Evolutionary conservation across 169 alveolate genomes (phyloP), one percentile per base, ranked within the genome.

Genomic region (Nephromyces sp.): DNA sequence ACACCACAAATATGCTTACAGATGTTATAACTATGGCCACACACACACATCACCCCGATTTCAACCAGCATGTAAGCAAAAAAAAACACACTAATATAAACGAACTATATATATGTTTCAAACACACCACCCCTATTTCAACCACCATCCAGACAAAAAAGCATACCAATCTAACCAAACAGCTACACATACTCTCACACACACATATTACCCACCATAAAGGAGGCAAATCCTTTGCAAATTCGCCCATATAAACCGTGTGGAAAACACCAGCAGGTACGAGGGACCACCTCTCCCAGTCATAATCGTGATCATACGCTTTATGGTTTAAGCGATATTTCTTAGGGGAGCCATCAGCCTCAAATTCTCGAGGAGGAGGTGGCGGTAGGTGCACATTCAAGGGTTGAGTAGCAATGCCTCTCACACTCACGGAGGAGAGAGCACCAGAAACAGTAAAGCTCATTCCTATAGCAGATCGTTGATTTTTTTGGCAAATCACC

Each of bases 201-300:
- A 27, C 63, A 1, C 1, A 3, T 1, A 1, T 8, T n/a, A 25
- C 83, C 6, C 70, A 75, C 84, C 66, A 67, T 62, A 64, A 71
- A 24, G 77, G 74, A 1, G 74, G 77, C 28, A 52, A 34, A 69
- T 79, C 93, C 67, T 89, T 84, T 21, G 92, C 95, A 71, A 89
- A 89, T 57, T 86, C 92, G 51, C 95, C 95, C 29, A 68, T 43
- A 73, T 79, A 79, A 27, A 85, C 91, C 25, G 95, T 89, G 84
- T 89, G 95, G 79, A 89, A 89, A 8, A 87, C 92, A 6, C 83
- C 83, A 25, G 69, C 83, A 27, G 93, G 93, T 32, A 88, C 75
- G 70, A 89, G 79, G 30, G 83, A 32, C 95, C 95, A 89, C 29
- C 88, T 80, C 77, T 89, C 93, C 95, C 95, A 89, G 76, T 86